Evolutionary conservation across 805 yeast genomes (phyloP), one percentile per base, ranked within the genome.

Genomic region (Ogataea methanolica): DNA sequence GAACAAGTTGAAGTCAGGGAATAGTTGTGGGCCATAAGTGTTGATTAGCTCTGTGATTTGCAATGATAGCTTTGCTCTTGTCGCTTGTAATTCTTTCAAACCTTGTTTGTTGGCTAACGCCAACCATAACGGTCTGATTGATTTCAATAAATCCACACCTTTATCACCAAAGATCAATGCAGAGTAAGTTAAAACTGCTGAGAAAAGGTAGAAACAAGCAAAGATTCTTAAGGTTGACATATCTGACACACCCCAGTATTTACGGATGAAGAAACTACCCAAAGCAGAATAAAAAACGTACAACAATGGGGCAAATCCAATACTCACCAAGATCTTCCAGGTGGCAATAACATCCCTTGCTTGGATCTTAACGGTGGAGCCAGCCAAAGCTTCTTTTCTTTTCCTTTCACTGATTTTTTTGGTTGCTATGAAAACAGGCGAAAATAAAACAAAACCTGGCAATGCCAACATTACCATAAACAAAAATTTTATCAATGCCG

Each of bases 291-390:
- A 94, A 48, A 86, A 72, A 35, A 82, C 79, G 71, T 92, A 94
- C 29, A 94, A 70, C 38, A 88, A 64, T 2, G 99, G 99, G 0
- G 97, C 95, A 45, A 88, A 69, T 5, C 92, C 95, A 78, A 94
- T 78, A 33, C 91, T 82, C 36, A 92, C 89, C 53, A 94, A 72
- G 41, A 94, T 84, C 67, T 94, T 94, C 99, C 99, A 94, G 1
- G 98, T 91, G 2, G 98, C 98, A 50, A 94, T 79, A 23, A 94
- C 97, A 66, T 94, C 99, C 48, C 82, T 85, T 16, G 96, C 99
- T 60, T 83, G 82, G 50, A 94, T 83, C 64, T 94, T 94, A 21
- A 94, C 99, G 0, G 90, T 77, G 0, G 97, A 90, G 7, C 78
- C 83, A 11, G 90, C 91, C 50, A 94, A 73, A 0, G 98, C 99